Evolutionary conservation across 352 stramenopile genomes (phyloP), one percentile per base, ranked within the genome.

Genomic region (Pythium aquatile): DNA sequence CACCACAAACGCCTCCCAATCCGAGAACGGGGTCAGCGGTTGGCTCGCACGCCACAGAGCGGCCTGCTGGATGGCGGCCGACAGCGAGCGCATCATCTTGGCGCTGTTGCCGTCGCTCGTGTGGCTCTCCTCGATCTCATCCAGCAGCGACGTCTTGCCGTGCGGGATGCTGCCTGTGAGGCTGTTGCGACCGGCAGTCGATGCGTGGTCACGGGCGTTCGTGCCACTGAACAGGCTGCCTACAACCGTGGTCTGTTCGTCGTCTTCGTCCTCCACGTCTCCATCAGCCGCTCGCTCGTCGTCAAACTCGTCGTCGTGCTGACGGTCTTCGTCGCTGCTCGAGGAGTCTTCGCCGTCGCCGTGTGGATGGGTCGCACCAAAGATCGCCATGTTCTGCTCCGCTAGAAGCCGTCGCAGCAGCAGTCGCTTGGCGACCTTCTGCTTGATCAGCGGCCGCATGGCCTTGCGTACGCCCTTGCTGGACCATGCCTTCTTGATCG

Each of bases 401-500:
- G 85, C 82, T 58, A 96, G 65, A 9, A 96, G 70, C 16, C 85
- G 82, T 63, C 84, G 78, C 16, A 96, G 58, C 11, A 96, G 69
- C 47, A 96, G 42, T 1, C 85, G 79, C 62, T 96, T 94, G 5
- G 83, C 87, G 0, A 96, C 85, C 39, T 93, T 93, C 62, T 96
- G 87, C 62, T 96, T 94, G 54, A 93, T 73, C 30, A 96, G 70
- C 32, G 87, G 85, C 13, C 83, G 81, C 87, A 96, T 96, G 3
- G 87, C 85, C 61, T 94, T 94, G 29, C 85, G 84, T 33, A 95
- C 83, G 52, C 80, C 83, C 65, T 95, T 95, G 65, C 83, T 93
- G 10, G 82, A 93, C 85, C 87, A 96, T 2, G 85, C 87, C 52
- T 93, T 94, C 62, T 96, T 94, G 64, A 90, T 91, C 10, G 85